Percentiles rank a stretch among this genome's conserved stretches.
Conservation (phyloP, 2,329 filamentous ascomycete species). For the Chalaropsis ovoidea region DNA sequence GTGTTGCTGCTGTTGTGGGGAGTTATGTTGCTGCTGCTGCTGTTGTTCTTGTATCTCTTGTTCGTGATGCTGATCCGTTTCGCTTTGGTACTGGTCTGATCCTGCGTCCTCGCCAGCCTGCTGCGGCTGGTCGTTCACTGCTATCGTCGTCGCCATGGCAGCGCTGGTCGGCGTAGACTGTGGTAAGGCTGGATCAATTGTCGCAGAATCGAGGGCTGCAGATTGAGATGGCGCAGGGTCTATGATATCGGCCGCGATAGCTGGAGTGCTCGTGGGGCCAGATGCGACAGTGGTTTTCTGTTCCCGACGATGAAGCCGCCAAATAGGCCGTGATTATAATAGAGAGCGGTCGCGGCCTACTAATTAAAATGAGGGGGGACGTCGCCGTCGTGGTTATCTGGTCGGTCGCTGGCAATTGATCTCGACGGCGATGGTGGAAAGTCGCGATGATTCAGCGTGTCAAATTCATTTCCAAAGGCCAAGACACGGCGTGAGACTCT, state of each 20-base stretch:
- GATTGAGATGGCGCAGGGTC: neutral
- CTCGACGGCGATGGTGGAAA: neutral
- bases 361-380: neutral
- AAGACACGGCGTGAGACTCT: neutral
- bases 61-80: neutral
- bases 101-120: neutral
- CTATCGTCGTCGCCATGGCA: neutral
- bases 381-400: neutral
- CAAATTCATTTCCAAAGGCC: neutral
- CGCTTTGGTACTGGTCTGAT: conserved; percentile 12
- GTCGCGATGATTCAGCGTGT: conserved; percentile 8
- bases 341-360: neutral
- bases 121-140: neutral
- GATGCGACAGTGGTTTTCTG: neutral
- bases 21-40: neutral
- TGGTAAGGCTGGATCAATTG: neutral
- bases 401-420: neutral
- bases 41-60: neutral
- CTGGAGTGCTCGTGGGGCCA: neutral
- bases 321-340: neutral
- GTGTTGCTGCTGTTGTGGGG: neutral
- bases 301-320: too few species aligned
- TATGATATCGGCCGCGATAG: neutral
- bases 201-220: neutral
- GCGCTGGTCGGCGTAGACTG: neutral